Conservation (phyloP, 768 basidiomycete genomes). For the Lentinula detonsa region DNA sequence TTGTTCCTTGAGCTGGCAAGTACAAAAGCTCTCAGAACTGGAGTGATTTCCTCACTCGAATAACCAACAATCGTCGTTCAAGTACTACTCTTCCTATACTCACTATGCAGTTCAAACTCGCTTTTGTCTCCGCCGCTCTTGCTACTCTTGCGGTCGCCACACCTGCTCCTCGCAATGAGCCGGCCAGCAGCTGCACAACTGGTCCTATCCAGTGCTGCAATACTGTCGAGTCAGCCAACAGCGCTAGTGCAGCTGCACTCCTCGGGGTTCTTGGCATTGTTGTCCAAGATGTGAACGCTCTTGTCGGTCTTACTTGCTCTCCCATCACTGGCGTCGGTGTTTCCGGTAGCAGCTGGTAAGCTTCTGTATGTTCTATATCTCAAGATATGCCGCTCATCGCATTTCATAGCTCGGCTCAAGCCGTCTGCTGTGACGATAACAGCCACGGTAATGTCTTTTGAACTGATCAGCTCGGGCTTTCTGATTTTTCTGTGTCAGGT, state of each 20-base stretch:
- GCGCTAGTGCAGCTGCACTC: neutral
- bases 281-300: neutral
- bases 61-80: slow-evolving; percentile 1
- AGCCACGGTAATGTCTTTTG: too few relatives aligned
- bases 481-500: too few relatives aligned
- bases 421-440: neutral
- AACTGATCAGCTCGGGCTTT: too few relatives aligned
- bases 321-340: neutral
- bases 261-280: neutral
- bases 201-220: slow-evolving; percentile 5
- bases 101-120: slow-evolving; percentile 6
- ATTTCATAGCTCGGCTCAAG: neutral
- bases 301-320: slow-evolving; percentile 2
- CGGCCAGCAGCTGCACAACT: neutral
- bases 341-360: neutral
- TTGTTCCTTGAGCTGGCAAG: neutral
- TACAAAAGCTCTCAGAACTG: neutral
- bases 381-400: too few relatives aligned
- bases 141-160: slow-evolving; percentile 4
- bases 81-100: neutral
- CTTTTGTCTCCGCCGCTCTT: neutral
- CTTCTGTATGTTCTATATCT: neutral
- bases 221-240: neutral
- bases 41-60: slow-evolving; percentile 1
- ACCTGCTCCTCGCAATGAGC: neutral